These are phyloP conservation scores for Phialophora verrucosa DNA, from an alignment of 2,329 filamentous ascomycete genomes.

Conservation along the genomic window DNA sequence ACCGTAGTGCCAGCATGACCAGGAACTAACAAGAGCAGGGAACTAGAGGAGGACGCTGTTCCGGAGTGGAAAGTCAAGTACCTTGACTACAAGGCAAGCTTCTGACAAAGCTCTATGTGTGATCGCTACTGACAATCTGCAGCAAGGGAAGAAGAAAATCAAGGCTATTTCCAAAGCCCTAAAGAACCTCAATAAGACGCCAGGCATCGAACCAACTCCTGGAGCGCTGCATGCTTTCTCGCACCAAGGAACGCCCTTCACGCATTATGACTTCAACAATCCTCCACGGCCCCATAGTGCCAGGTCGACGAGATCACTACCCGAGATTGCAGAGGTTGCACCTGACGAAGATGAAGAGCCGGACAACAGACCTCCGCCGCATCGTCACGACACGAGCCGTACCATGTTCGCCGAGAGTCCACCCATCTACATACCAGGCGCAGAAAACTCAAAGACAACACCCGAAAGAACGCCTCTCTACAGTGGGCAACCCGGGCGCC, in stretches of 20 bases:
- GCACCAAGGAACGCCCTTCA: slow-evolving; percentile 33
- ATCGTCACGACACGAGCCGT: slow-evolving; percentile 36
- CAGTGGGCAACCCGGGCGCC: slow-evolving; percentile 12
- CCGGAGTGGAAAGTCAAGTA: slow-evolving; percentile 96
- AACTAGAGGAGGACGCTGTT: slow-evolving; percentile 84
- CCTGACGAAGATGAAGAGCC: slow-evolving; percentile 31
- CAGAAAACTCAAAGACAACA: slow-evolving; percentile 39
- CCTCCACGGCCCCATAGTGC: slow-evolving; percentile 23
- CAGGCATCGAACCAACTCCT: slow-evolving; percentile 40
- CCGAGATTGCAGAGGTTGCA: slow-evolving; percentile 28
- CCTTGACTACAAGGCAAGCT: slow-evolving; percentile 79
- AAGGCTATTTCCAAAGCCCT: slow-evolving; percentile 80
- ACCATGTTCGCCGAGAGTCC: slow-evolving; percentile 43
- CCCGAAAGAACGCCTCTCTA: slow-evolving; percentile 32
- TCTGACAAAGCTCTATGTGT: slow-evolving; percentile 10
- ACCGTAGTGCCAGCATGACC: slow-evolving; percentile 37
- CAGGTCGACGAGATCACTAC: slow-evolving; percentile 19
- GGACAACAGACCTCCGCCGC: slow-evolving; percentile 26
- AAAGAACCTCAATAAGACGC: slow-evolving; percentile 62
- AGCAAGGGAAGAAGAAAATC: slow-evolving; percentile 86
- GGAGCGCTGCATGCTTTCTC: slow-evolving; percentile 24
- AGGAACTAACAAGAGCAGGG: slow-evolving; percentile 52
- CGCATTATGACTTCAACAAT: slow-evolving; percentile 39
- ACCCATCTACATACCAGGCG: slow-evolving; percentile 48
- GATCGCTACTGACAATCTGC: slow-evolving; percentile 30